Base-by-base conservation (phyloP, 768 basidiomycete genomes). In the Boletales sp. region DNA sequence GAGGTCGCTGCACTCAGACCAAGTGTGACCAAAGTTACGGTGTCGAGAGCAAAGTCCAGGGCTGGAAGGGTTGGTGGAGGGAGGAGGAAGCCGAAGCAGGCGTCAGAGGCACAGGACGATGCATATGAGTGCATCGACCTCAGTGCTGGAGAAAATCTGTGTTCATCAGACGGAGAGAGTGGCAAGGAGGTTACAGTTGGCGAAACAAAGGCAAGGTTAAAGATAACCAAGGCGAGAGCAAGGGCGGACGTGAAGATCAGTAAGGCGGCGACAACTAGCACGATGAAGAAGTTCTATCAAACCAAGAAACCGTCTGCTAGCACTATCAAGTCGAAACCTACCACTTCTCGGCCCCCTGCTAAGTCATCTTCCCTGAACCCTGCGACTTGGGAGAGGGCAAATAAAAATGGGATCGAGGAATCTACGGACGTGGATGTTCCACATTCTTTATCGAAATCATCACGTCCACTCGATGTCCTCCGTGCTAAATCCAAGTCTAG, bases 391-490 rank as follows among this genome's bases (percentile, higher is more conserved):
- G 54, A 37, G n/a, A 30, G 40, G 9, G n/a, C 38, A 30, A 40
- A 43, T 19, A 50, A 55, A 30, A 56, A 46, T 24, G 58, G 58
- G 24, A 49, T 41, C 3, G 43, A 51, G 19, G 49, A 50, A 32
- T 53, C 50, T 35, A 7, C 13, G 14, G 56, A 56, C 7, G 40
- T 29, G 1, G 37, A 19, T n/a, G 0, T 30, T 18, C 42, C 51
- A 12, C 32, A 39, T 34, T 27, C 36, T 1, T 44, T 65, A 13
- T 43, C 57, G 17, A 56, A 51, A 53, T 51, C 56, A 12, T 52
- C 14, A 15, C 64, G 64, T n/a, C 64, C 64, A 1, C 65, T 66
- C 13, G 64, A 67, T n/a, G 18, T 65, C 43, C 47, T 62, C 13
- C 60, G 60, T 36, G 55, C 51, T 5, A 60, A 53, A 48, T 10